phyloP scores from a whole-genome alignment of 352 stramenopile species.

The Globisporangium megalacanthum region DNA sequence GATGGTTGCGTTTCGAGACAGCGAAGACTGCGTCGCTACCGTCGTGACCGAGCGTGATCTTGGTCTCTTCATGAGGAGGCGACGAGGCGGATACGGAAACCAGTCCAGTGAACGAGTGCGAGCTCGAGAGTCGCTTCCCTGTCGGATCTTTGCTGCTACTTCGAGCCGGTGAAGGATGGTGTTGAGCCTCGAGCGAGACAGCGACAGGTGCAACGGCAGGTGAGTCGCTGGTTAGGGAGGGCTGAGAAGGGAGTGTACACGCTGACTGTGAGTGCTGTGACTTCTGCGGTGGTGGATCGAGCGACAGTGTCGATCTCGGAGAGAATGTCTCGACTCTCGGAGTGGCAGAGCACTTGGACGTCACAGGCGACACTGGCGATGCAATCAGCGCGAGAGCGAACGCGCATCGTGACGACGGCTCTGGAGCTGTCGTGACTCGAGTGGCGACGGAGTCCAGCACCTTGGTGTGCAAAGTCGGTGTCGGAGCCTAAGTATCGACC shows the following conservation, averaged over 20 bases:
- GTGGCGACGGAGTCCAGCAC: background rate
- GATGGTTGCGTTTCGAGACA: conserved; percentile 42
- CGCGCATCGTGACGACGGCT: conserved; percentile 5
- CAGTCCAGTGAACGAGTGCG: conserved; percentile 3
- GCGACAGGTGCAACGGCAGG: background rate
- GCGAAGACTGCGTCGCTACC: conserved; percentile 29
- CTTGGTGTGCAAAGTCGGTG: too few species aligned
- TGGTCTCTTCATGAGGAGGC: conserved; percentile 36
- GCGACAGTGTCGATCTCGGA: background rate
- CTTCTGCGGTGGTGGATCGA: background rate
- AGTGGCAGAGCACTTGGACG: background rate
- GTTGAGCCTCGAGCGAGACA: background rate
- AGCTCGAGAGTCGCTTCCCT: conserved; percentile 4
- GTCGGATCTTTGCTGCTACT: background rate
- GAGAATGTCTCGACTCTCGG: background rate
- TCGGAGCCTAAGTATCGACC: too few species aligned
- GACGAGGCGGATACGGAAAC: conserved; percentile 13
- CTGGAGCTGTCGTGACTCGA: conserved; percentile 11
- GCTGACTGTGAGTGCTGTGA: conserved; percentile 2
- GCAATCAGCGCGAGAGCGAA: conserved; percentile 8
- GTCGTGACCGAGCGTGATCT: conserved; percentile 43
- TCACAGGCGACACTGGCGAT: background rate
- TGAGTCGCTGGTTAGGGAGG: background rate
- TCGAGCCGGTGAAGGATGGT: background rate
- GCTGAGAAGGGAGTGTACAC: background rate